These are phyloP conservation scores for Chrysochromulina tobinii DNA, from an alignment of 78 protist species.

Conservation along the genomic window DNA sequence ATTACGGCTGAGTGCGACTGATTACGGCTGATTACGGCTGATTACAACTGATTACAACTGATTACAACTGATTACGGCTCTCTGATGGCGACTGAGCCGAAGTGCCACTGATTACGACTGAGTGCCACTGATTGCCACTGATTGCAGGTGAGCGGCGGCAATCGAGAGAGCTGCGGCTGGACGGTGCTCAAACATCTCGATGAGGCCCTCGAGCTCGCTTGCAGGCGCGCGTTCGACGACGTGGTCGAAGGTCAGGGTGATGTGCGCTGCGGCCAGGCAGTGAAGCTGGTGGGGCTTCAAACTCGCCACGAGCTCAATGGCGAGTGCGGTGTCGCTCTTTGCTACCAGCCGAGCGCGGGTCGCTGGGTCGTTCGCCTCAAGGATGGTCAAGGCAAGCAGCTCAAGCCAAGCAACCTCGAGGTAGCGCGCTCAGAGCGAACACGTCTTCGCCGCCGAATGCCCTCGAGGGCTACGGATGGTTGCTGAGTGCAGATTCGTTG, in stretches of 20 bases:
- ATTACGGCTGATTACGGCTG: too few relatives aligned
- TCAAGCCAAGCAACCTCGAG: neutral
- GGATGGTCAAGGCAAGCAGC: neutral
- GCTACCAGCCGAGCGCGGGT: neutral
- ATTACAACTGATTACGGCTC: too few relatives aligned
- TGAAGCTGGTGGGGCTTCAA: neutral
- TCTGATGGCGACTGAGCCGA: too few relatives aligned
- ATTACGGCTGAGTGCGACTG: too few relatives aligned
- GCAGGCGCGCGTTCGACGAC: neutral
- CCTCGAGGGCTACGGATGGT: too few relatives aligned
- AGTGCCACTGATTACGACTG: too few relatives aligned
- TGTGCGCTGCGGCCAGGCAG: neutral
- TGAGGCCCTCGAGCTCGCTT: neutral
- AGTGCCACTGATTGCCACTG: too few relatives aligned
- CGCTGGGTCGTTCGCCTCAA: conserved; percentile 13
- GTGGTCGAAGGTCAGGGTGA: neutral
- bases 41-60: too few relatives aligned
- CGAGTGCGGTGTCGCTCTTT: neutral
- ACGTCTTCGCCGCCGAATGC: too few relatives aligned
- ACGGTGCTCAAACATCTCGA: neutral
- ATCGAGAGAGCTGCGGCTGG: neutral
- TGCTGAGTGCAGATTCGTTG: too few relatives aligned
- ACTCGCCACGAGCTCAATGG: conserved; percentile 6
- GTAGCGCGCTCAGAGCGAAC: too few relatives aligned
- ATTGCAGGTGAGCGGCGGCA: too few relatives aligned